Percentiles rank a stretch among this genome's conserved stretches.
Conservation (phyloP, 129 eudicot genomes). For the Oenanthe sinensis region DNA sequence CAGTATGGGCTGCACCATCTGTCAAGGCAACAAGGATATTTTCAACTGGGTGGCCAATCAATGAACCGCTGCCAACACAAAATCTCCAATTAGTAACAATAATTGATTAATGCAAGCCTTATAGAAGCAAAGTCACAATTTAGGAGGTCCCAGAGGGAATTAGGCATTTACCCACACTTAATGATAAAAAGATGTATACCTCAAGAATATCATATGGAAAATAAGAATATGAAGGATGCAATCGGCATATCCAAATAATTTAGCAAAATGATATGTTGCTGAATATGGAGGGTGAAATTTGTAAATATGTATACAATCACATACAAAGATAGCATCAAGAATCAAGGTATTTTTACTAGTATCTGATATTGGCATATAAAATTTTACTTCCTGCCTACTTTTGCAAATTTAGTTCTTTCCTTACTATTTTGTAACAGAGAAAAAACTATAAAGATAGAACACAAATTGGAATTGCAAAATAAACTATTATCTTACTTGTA, state of each 20-base stretch:
- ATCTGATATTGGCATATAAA: background rate
- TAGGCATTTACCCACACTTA: background rate
- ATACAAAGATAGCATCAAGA: background rate
- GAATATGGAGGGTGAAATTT: background rate
- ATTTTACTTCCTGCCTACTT: background rate
- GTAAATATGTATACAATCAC: background rate
- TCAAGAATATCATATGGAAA: background rate
- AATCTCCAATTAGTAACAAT: background rate
- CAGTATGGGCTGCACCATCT: slow-evolving; percentile 90
- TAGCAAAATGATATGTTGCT: background rate
- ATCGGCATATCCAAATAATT: background rate
- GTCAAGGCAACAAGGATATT: slow-evolving; percentile 66
- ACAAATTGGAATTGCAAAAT: background rate
- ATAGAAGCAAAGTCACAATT: background rate
- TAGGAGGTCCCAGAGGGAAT: background rate
- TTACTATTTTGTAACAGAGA: background rate
- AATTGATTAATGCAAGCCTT: background rate
- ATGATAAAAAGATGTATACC: background rate
- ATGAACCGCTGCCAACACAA: slow-evolving; percentile 67
- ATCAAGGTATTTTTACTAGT: background rate
- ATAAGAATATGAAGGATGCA: background rate
- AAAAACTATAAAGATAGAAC: background rate
- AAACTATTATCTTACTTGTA: background rate
- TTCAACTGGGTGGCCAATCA: slow-evolving; percentile 96
- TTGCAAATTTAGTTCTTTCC: background rate